Evolutionary conservation across 2,329 filamentous ascomycete species (phyloP).

Genomic region (Calonectria multiphialidica): DNA sequence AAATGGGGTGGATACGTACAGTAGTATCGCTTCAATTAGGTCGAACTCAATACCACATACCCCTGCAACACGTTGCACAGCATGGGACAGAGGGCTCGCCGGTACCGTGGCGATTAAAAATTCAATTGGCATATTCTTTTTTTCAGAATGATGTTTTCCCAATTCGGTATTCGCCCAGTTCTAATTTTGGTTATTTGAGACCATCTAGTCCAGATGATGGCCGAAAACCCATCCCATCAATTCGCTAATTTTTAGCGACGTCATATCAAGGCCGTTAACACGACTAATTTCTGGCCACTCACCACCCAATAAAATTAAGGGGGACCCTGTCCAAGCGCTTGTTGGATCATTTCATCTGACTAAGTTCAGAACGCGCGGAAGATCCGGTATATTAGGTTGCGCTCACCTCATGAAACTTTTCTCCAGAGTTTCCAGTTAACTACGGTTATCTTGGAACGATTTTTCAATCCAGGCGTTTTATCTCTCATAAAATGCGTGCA

Average conservation of each 20-base stretch:
- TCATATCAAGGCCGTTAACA: background rate
- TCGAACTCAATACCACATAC: background rate
- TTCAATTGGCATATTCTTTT: too few species aligned
- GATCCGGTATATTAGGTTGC: background rate
- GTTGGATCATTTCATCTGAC: background rate
- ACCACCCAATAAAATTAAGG: background rate
- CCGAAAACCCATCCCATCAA: background rate
- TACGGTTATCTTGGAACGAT: background rate
- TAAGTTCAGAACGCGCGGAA: background rate
- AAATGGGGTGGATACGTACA: too few species aligned
- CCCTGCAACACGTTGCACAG: too few species aligned
- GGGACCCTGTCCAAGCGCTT: background rate
- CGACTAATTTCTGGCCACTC: background rate
- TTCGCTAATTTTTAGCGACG: background rate
- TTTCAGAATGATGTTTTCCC: too few species aligned
- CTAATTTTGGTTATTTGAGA: background rate
- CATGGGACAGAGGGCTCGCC: too few species aligned
- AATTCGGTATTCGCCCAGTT: background rate
- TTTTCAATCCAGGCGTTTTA: background rate
- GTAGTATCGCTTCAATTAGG: too few species aligned
- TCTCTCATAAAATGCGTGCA: background rate
- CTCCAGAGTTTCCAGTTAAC: too few species aligned
- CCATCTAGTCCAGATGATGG: background rate
- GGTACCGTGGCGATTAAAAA: too few species aligned
- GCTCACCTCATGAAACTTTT: background rate